Evolutionary conservation across 2,329 filamentous ascomycete genomes (phyloP).

Genomic region (Pleurostoma richardsiae): DNA sequence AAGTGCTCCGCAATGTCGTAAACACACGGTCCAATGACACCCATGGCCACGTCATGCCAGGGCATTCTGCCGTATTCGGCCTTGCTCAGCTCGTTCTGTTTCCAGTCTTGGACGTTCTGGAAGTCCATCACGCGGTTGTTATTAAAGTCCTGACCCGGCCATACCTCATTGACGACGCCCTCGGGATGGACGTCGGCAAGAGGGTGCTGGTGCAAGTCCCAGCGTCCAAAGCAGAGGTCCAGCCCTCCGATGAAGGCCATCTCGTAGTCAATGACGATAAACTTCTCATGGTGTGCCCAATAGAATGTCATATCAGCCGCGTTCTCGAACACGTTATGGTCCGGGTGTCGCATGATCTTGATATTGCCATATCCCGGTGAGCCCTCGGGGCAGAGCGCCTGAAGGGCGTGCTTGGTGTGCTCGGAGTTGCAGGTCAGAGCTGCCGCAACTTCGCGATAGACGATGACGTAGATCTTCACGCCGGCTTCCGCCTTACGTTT

Average conservation of each 20-base stretch:
- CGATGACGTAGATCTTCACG: slow-evolving; percentile 88
- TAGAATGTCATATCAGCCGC: slow-evolving; percentile 95
- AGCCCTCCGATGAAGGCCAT: slow-evolving; percentile 91
- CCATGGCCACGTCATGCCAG: slow-evolving; percentile 96
- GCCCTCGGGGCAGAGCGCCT: slow-evolving; percentile 75
- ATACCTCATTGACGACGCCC: slow-evolving; percentile 76
- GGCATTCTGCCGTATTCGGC: slow-evolving; percentile 92
- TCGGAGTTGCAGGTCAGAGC: slow-evolving; percentile 86
- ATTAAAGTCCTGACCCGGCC: slow-evolving; percentile 96
- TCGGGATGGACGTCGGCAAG: slow-evolving; percentile 84
- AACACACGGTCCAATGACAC: slow-evolving; percentile 79
- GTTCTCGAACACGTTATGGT: slow-evolving; percentile 93
- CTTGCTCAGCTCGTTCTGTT: slow-evolving; percentile 87
- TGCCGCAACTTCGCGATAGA: slow-evolving; percentile 83
- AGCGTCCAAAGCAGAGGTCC: slow-evolving; percentile 92
- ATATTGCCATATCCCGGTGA: slow-evolving; percentile 84
- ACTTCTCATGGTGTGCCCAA: slow-evolving; percentile 98
- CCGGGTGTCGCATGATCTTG: slow-evolving; percentile 80
- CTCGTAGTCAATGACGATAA: slow-evolving; percentile 88
- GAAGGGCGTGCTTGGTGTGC: slow-evolving; percentile 85
- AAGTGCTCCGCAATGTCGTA: slow-evolving; percentile 97
- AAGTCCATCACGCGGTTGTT: slow-evolving; percentile 98
- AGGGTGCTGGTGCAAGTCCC: slow-evolving; percentile 82
- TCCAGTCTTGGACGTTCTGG: slow-evolving; percentile 85
- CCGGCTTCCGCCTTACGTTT: slow-evolving; percentile 88